Evolutionary conservation across 306 rosid species (phyloP).

Genomic region (Cicer arietinum): DNA sequence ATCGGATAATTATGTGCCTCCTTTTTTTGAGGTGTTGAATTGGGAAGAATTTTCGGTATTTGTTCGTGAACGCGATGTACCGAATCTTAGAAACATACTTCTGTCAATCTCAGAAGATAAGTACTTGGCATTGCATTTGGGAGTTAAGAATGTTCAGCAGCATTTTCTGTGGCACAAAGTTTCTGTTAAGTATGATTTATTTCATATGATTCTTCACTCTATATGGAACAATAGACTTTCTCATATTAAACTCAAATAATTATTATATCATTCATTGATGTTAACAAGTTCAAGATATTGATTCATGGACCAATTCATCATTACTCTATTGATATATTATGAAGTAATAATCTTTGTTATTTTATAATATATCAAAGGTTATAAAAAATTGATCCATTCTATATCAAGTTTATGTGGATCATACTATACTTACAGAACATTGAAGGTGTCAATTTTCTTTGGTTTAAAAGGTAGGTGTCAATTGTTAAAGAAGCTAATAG

Average conservation of each 20-base stretch:
- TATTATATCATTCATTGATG: constrained; percentile 16
- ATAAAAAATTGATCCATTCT: no score
- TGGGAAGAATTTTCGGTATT: constrained; percentile 51
- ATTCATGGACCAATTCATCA: no score
- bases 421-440: no score
- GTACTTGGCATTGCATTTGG: constrained; percentile 60
- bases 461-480: no score
- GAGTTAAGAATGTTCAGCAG: constrained; percentile 65
- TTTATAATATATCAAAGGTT: no score
- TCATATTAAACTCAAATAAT: constrained; percentile 49
- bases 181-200: constrained; percentile 71
- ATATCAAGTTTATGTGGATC: no score
- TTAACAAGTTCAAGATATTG: background rate
- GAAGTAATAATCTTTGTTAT: no score
- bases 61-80: constrained; percentile 60
- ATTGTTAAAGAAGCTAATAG: no score
- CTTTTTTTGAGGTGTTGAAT: constrained; percentile 49
- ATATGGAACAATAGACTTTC: constrained; percentile 75
- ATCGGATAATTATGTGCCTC: constrained; percentile 55
- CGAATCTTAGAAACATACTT: constrained; percentile 66
- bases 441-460: no score
- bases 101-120: constrained; percentile 72
- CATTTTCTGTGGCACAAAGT: constrained; percentile 75
- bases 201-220: constrained; percentile 82
- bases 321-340: no score